Percentiles rank a stretch among this genome's conserved stretches.
Evolutionary conservation across 2,329 filamentous ascomycete genomes (phyloP).

Genomic region (Ophiocordyceps sinensis): DNA sequence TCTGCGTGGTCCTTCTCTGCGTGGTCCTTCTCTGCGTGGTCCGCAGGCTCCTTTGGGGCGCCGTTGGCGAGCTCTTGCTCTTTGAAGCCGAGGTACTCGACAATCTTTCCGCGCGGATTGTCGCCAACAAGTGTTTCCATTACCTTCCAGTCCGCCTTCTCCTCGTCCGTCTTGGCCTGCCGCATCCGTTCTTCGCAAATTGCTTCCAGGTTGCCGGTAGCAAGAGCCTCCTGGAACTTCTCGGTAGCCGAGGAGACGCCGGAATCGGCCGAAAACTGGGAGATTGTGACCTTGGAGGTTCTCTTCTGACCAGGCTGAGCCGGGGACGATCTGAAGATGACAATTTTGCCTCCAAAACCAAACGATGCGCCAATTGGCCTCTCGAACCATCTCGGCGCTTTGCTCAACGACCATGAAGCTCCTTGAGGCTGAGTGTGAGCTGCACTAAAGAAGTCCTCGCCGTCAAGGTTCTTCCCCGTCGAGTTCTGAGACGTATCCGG

Average conservation of each 20-base stretch:
- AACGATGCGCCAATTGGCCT: slow-evolving; percentile 77
- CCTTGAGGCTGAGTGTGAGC: slow-evolving; percentile 85
- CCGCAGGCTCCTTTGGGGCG: slow-evolving; percentile 17
- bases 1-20: slow-evolving; percentile 14
- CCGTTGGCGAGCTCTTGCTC: slow-evolving; percentile 41
- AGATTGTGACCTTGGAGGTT: slow-evolving; percentile 68
- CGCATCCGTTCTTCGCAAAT: slow-evolving; percentile 72
- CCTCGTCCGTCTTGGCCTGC: slow-evolving; percentile 67
- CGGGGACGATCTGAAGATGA: slow-evolving; percentile 52
- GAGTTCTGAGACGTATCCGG: slow-evolving; percentile 53
- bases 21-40: slow-evolving; percentile 14
- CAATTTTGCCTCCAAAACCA: slow-evolving; percentile 86
- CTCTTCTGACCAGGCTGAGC: slow-evolving; percentile 46
- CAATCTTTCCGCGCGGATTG: slow-evolving; percentile 72
- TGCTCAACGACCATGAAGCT: slow-evolving; percentile 72
- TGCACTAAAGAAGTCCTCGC: slow-evolving; percentile 92
- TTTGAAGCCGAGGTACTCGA: slow-evolving; percentile 81
- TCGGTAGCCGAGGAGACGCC: slow-evolving; percentile 72
- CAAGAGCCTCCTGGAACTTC: slow-evolving; percentile 72
- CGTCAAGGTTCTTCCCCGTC: slow-evolving; percentile 59
- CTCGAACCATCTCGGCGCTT: slow-evolving; percentile 83
- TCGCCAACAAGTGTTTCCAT: slow-evolving; percentile 77
- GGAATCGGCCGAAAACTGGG: slow-evolving; percentile 77
- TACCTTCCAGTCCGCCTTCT: slow-evolving; percentile 92
- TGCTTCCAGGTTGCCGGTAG: slow-evolving; percentile 58